A percentile compares a stretch with the other conserved stretches of the same genome.
These are phyloP conservation scores for Pterocarpus macrocarpus DNA, from an alignment of 306 rosid species.

Conservation along the genomic window DNA sequence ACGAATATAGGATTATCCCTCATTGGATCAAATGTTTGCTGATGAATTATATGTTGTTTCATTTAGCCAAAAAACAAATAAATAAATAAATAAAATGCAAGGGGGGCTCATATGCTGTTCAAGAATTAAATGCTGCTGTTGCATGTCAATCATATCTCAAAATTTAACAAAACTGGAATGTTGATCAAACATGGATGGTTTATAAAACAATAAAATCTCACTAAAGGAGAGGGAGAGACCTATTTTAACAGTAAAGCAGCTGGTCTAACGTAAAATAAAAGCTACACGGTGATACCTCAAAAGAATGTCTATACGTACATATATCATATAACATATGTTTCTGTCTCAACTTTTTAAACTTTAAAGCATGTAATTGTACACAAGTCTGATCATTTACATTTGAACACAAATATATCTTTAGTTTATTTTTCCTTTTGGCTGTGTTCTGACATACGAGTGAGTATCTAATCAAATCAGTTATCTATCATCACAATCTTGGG, in stretches of 20 bases:
- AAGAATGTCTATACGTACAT: background rate
- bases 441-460: conserved; percentile 42
- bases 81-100: too few species aligned
- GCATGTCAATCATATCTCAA: background rate
- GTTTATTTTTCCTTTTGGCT: conserved; percentile 17
- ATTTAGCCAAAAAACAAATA: background rate
- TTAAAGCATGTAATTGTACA: too few species aligned
- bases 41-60: background rate
- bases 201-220: conserved; percentile 6
- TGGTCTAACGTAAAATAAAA: conserved; percentile 9
- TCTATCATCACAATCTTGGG: conserved; percentile 34
- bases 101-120: too few species aligned
- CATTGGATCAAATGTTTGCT: too few species aligned
- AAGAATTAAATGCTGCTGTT: too few species aligned
- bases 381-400: conserved; percentile 20
- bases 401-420: conserved; percentile 1
- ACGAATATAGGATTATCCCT: background rate
- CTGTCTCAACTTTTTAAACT: too few species aligned
- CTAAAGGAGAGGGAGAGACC: background rate
- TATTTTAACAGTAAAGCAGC: conserved; percentile 1
- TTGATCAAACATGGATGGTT: conserved; percentile 10
- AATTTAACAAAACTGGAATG: background rate
- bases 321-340: background rate
- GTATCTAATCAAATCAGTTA: conserved; percentile 43
- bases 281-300: background rate